These are phyloP conservation scores for Komagataea norvegica DNA, from an alignment of 1,139 yeast species.

Conservation along the genomic window DNA sequence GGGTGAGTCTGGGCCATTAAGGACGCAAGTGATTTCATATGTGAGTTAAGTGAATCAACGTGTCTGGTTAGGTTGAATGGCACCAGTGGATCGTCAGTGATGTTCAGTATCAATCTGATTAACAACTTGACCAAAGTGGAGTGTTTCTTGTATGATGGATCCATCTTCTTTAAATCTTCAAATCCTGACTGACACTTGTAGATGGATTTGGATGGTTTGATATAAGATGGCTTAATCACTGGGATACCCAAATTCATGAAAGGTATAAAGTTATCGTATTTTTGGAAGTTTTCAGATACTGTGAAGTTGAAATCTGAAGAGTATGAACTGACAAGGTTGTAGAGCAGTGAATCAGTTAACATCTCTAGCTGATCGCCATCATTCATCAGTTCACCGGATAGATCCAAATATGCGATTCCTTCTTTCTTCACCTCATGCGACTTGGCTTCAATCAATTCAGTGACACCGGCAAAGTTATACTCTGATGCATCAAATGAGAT, in stretches of 20 bases:
- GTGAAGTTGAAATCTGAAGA: conserved; percentile 22
- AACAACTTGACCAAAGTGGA: conserved; percentile 53
- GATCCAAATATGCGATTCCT: conserved; percentile 71
- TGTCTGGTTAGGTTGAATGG: conserved; percentile 60
- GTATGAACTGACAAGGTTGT: conserved; percentile 30
- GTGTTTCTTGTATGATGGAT: conserved; percentile 56
- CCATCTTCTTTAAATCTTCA: conserved; percentile 50
- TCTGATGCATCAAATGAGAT: conserved; percentile 83
- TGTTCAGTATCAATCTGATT: conserved; percentile 46
- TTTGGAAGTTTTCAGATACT: conserved; percentile 33
- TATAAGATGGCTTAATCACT: conserved; percentile 44
- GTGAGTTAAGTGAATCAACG: conserved; percentile 41
- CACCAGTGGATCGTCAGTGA: conserved; percentile 70
- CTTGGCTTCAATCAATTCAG: conserved; percentile 70
- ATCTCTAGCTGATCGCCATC: conserved; percentile 52
- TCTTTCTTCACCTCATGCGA: conserved; percentile 50
- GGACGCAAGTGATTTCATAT: conserved; percentile 45
- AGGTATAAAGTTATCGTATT: conserved; percentile 65
- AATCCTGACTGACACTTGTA: conserved; percentile 69
- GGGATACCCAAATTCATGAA: conserved; percentile 57
- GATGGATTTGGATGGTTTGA: conserved; percentile 16
- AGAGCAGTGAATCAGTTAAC: conserved; percentile 64
- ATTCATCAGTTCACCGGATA: conserved; percentile 54
- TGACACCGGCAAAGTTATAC: conserved; percentile 79
- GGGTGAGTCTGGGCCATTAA: conserved; percentile 32